These are phyloP conservation scores for Fusarium sp. DNA, from an alignment of 2,329 filamentous ascomycete species.

Conservation along the genomic window DNA sequence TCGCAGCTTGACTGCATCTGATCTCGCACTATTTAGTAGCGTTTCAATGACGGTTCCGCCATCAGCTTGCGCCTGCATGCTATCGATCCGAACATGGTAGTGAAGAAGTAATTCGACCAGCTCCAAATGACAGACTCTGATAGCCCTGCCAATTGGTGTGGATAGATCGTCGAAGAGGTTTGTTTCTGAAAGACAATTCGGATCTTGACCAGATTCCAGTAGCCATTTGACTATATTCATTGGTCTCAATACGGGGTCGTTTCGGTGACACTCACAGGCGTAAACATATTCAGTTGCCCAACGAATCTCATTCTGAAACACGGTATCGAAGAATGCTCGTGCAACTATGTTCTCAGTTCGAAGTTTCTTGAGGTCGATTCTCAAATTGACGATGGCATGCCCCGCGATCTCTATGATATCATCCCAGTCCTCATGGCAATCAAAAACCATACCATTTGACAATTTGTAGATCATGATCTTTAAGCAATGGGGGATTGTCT, in stretches of 20 bases:
- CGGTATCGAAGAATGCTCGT: background rate
- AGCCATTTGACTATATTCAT: background rate
- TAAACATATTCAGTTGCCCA: background rate
- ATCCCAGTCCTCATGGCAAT: background rate
- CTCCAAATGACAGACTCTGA: background rate
- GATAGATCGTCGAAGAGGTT: fast-evolving
- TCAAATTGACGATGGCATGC: background rate
- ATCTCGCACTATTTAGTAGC: background rate
- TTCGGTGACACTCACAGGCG: too few relatives aligned
- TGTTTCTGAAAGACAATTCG: background rate
- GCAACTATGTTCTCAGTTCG: background rate
- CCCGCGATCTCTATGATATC: background rate
- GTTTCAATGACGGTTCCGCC: background rate
- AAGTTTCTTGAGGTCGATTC: background rate
- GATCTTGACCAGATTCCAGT: background rate
- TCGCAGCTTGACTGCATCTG: background rate
- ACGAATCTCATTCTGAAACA: background rate
- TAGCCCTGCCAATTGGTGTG: background rate
- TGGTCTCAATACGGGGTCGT: background rate
- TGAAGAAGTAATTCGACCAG: background rate
- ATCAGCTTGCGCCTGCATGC: background rate
- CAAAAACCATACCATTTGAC: background rate
- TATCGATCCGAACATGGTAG: background rate
- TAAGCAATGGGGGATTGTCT: background rate
- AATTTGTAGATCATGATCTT: background rate